Base-by-base conservation (phyloP, 495 filamentous ascomycete genomes). In the Lophiotrema nucula region DNA sequence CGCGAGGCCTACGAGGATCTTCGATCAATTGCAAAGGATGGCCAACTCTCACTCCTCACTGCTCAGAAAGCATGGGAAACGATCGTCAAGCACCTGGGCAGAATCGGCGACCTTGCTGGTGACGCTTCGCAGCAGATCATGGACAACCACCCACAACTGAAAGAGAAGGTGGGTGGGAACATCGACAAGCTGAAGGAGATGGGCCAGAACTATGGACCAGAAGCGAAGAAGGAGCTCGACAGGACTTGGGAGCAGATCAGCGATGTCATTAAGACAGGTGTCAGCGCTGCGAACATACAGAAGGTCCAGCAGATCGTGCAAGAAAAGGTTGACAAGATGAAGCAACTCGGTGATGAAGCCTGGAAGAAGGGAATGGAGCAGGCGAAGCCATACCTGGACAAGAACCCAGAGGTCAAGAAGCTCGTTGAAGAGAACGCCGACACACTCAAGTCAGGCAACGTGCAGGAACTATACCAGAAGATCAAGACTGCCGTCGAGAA, bases 181-280 rank as follows among this genome's bases (percentile, higher is more conserved):
- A 69, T 81, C 31, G 75, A 84, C 28, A 76, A 84, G 67, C 67
- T 88, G 39, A 86, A 85, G 74, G 66, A 83, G 59, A 76, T 86
- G 72, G 83, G 80, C 25, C 77, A 86, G 25, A 66, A 79, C 21
- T 83, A 83, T 65, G 86, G 86, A 0, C 85, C 84, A 0, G 81
- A 87, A 61, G 84, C 83, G 0, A 84, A 84, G 74, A 83, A 87
- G 74, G 75, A 86, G 69, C 76, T 84, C 4, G 81, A 88, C 44
- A 73, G 83, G 72, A 86, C 83, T 8, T 88, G 82, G 77, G 60
- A 78, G 15, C 75, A 88, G 61, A 73, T 86, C 44, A 69, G 69
- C 50, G 75, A 81, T 22, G 77, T 86, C 52, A 45, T 85, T 23
- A 72, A 78, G 49, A 70, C 70, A 4, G 84, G 84, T 5, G 60